A percentile compares a stretch with the other conserved stretches of the same genome.
These are phyloP conservation scores for Mortierella sp. DNA, from an alignment of 371 early-diverging fungal genomes.

Conservation along the genomic window DNA sequence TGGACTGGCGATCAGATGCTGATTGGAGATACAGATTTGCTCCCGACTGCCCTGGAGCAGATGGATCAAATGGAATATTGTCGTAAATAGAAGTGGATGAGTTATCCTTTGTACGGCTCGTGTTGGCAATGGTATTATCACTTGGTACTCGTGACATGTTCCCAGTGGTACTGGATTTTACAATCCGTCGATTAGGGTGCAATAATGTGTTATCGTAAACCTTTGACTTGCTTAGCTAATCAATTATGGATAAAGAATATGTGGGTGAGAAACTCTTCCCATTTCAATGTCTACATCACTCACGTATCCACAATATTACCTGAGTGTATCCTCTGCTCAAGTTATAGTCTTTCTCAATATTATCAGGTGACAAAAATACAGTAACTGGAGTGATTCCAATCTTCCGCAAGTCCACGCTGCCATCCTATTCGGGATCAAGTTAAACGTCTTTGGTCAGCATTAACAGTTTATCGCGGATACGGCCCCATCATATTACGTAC, in stretches of 20 bases:
- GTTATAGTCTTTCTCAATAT: conserved; percentile 45
- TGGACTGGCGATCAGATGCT: conserved; percentile 40
- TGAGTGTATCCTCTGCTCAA: conserved; percentile 23
- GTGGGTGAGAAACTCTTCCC: neutral
- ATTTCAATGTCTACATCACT: neutral
- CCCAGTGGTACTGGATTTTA: conserved; percentile 41
- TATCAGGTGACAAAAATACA: conserved; percentile 73
- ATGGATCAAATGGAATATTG: conserved; percentile 12
- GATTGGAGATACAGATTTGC: conserved; percentile 45
- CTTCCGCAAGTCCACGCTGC: conserved; percentile 67
- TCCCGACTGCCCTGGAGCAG: conserved; percentile 24
- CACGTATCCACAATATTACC: conserved; percentile 14
- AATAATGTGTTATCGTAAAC: conserved; percentile 19
- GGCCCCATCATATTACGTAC: conserved; percentile 17
- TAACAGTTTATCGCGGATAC: neutral
- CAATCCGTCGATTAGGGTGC: conserved; percentile 23
- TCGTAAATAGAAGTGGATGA: conserved; percentile 33
- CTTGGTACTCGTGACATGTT: conserved; percentile 46
- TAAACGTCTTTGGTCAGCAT: neutral
- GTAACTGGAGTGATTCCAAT: conserved; percentile 80
- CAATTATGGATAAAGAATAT: neutral
- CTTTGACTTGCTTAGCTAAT: conserved; percentile 23
- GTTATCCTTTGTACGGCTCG: conserved; percentile 29
- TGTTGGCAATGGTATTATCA: conserved; percentile 44
- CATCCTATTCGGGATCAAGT: conserved; percentile 36